Evolutionary conservation across 2,329 filamentous ascomycete species (phyloP).

Genomic region (Microdochium nivale): DNA sequence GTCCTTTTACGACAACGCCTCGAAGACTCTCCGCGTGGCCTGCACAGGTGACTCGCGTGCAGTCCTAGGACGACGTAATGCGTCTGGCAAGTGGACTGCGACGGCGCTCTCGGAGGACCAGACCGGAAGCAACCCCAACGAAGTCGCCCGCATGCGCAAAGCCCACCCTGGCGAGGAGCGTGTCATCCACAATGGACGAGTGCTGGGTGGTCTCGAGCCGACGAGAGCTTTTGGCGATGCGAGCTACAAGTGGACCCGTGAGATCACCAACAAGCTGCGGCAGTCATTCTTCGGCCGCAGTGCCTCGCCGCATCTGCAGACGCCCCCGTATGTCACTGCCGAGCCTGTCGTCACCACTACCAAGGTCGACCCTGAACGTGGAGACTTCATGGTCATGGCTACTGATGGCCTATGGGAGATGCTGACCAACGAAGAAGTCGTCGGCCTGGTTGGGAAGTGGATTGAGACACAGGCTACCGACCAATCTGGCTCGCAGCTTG

Average conservation of each 20-base stretch:
- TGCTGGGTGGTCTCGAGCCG: conserved; percentile 86
- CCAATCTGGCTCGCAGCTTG: conserved; percentile 55
- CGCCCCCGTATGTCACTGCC: conserved; percentile 93
- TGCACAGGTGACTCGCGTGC: conserved; percentile 96
- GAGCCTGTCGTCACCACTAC: conserved; percentile 93
- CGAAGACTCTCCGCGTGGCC: conserved; percentile 83
- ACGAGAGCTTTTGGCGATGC: conserved; percentile 94
- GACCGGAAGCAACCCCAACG: conserved; percentile 80
- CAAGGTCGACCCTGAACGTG: conserved; percentile 77
- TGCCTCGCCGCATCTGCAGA: conserved; percentile 70
- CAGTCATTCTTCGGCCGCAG: conserved; percentile 80
- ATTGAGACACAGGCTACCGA: conserved; percentile 63
- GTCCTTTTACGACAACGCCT: conserved; percentile 88
- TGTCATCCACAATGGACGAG: conserved; percentile 80
- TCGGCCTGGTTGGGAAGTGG: conserved; percentile 95
- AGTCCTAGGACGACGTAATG: conserved; percentile 71
- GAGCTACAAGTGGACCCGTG: conserved; percentile 89
- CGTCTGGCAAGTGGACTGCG: conserved; percentile 84
- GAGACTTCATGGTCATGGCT: conserved; percentile 93
- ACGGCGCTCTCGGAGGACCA: conserved; percentile 87
- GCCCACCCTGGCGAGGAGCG: conserved; percentile 85
- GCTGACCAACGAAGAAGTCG: conserved; percentile 96
- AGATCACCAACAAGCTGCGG: conserved; percentile 76
- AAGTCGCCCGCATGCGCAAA: conserved; percentile 71
- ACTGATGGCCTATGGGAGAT: conserved; percentile 98